Base-by-base conservation (phyloP, 768 basidiomycete genomes). In the button mushroom (Agaricus bisporus) region DNA sequence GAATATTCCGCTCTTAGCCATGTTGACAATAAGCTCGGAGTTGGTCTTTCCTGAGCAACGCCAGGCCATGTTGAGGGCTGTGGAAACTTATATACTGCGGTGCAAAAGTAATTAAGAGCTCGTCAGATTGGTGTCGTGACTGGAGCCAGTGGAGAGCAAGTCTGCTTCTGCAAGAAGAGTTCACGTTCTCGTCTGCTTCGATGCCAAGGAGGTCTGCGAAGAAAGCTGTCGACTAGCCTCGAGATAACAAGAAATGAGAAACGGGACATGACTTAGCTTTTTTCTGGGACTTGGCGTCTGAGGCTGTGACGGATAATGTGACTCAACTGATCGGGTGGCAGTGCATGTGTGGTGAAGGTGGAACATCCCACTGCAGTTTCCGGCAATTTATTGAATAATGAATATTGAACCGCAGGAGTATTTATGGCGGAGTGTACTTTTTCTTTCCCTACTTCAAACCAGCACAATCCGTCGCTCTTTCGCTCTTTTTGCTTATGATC, bases 31-130 rank as follows among this genome's bases (percentile, higher is more conserved):
- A 42, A 97, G 82, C 59, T 91, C 86, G 15, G 68, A 61, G 62
- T 92, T 95, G 3, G 81, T 80, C 9, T 63, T 67, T 20, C 91
- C 92, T 39, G 72, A 78, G 64, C 86, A 87, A 28, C 78, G 76
- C 92, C 91, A 94, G 37, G 91, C 91, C 91, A 94, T 93, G 25
- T 32, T 56, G 41, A 41, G 29, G 26, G 18, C 26, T 22, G 42
- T 57, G 41, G 28, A 36, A 41, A 17, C 26, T 22, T 41, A 26
- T 35, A 39, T 48, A 14, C 22, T 43, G 41, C 17, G 39, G 32
- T 3, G 32, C 32, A 22, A 22, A 22, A 22, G 22, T 22, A 22
- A 22, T 37, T 36, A 38, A 28, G 49, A 41, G 41, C 25, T 41
- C 25, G 49, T 41, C 28, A 39, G 20, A 9, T 18, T 10, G 5